A percentile compares a stretch with the other conserved stretches of the same genome.
These are phyloP conservation scores for Pythium insidiosum DNA, from an alignment of 352 stramenopile species.

Conservation along the genomic window DNA sequence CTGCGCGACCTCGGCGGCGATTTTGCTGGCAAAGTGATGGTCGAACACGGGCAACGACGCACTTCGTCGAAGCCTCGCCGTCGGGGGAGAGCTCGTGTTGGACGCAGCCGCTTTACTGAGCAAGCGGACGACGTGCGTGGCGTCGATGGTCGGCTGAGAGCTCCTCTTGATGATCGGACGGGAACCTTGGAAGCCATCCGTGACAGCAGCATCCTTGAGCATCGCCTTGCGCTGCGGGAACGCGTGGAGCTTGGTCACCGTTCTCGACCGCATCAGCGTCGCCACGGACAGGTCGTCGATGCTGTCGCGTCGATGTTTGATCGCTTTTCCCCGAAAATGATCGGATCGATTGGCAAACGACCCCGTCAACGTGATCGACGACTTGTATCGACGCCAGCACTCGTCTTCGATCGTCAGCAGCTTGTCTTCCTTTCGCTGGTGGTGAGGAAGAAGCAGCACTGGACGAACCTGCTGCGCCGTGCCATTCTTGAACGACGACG, in stretches of 20 bases:
- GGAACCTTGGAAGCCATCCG: no score
- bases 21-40: constrained; percentile 43
- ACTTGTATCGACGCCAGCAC: constrained; percentile 65
- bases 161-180: no score
- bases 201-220: no score
- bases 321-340: no score
- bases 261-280: no score
- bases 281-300: no score
- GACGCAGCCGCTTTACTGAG: background rate
- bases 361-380: constrained; percentile 50
- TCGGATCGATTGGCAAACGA: no score
- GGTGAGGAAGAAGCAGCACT: constrained; percentile 33
- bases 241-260: no score
- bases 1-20: constrained; percentile 40
- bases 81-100: background rate
- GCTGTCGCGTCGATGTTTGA: no score
- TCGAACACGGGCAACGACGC: constrained; percentile 62
- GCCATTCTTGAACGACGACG: constrained; percentile 35
- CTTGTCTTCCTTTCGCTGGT: constrained; percentile 36
- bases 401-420: constrained; percentile 58
- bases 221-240: no score
- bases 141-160: no score
- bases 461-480: constrained; percentile 46
- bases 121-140: no score
- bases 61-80: constrained; percentile 36